Base-by-base conservation (phyloP, 768 basidiomycete species). In the Lactarius quietus region DNA sequence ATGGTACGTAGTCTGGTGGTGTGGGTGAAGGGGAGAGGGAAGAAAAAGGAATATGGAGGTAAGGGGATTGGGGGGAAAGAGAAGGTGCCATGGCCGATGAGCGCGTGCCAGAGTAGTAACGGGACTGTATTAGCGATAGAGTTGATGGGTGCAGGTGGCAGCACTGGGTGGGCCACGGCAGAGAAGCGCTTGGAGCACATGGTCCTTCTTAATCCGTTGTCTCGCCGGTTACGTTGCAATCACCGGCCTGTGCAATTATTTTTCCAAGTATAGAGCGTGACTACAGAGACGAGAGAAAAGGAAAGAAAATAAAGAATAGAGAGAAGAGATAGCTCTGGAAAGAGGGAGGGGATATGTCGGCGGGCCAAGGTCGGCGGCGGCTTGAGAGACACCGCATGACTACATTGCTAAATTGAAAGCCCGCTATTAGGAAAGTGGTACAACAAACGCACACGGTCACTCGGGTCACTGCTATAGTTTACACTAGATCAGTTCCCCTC, bases 381-480 rank as follows among this genome's bases (percentile, higher is more conserved):
- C 12, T 1, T 0, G 28, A 1, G 18, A 12, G 41, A 51, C 59
- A 66, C 65, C 61, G 65, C 65, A 66, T 66, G 65, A 66, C 62
- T 61, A 57, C 61, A 53, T 62, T 62, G 61, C 53, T 54, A 62
- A 62, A 54, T 66, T 66, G 48, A 66, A 66, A 54, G 61, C 65
- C 61, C 65, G 61, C 61, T 23, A 56, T 33, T 29, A 59, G 63
- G 35, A 70, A 60, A 59, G 76, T 10, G 82, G 80, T 74, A 81
- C 81, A 79, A 69, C 73, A 73, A 73, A 75, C 73, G 62, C 62
- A 66, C 62, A 66, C 65, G 65, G 72, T 62, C 62, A 66, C 62
- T 65, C 65, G 65, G 72, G n/a, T 45, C 31, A 29, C 56, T 35
- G 18, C 43, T 41, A 59, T 60, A 63, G 55, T 57, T 6, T 35